Conservation (phyloP, 148 eudicot genomes). For the Silene uniflora region DNA sequence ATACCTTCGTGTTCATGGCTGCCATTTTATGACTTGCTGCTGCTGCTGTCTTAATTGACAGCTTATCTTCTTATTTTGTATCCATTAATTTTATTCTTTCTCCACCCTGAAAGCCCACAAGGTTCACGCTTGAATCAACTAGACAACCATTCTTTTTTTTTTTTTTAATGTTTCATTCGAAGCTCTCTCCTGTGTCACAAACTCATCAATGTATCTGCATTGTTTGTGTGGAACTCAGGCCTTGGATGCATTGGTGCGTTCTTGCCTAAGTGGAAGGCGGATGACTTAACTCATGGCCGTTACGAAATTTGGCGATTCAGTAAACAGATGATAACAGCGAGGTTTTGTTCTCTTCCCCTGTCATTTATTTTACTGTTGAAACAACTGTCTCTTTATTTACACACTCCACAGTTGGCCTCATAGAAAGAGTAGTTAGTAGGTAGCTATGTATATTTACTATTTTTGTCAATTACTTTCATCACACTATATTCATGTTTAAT, state of each 20-base stretch:
- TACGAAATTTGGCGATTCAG: neutral
- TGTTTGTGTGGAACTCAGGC: neutral
- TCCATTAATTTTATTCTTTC: neutral
- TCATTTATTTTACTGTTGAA: slow-evolving; percentile 2
- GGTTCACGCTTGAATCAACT: slow-evolving; percentile 1
- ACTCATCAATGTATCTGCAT: slow-evolving; percentile 1
- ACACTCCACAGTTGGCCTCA: neutral
- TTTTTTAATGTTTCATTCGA: slow-evolving; percentile 4
- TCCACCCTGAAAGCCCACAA: neutral
- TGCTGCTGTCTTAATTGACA: neutral
- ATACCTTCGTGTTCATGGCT: neutral
- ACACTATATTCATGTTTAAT: neutral
- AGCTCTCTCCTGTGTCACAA: slow-evolving; percentile 7
- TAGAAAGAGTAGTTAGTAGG: neutral
- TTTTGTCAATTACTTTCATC: neutral
- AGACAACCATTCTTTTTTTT: neutral
- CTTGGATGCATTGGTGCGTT: neutral
- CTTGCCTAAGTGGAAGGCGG: slow-evolving; percentile 8
- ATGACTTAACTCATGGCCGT: neutral
- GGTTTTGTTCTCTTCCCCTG: slow-evolving; percentile 10
- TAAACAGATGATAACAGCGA: neutral
- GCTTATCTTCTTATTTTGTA: neutral
- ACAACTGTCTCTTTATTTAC: neutral
- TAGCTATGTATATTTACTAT: neutral
- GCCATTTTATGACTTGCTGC: neutral